Evolutionary conservation across 2,329 filamentous ascomycete genomes (phyloP).

Genomic region (Remersonia thermophila): DNA sequence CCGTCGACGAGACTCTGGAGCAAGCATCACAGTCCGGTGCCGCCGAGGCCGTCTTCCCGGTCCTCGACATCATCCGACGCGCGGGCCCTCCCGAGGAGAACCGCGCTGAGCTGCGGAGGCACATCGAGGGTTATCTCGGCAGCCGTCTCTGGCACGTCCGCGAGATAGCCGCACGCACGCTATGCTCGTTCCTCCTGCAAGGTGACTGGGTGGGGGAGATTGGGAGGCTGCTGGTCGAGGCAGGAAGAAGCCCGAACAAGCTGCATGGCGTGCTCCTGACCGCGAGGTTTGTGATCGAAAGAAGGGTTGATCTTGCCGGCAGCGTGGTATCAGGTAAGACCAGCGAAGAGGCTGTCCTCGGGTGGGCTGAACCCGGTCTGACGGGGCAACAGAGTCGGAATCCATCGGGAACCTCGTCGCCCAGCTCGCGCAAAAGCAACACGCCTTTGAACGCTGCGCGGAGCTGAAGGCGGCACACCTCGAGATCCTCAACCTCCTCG

Average conservation of each 20-base stretch:
- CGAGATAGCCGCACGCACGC: conserved; percentile 65
- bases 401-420: conserved; percentile 4
- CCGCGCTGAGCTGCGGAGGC: conserved; percentile 40
- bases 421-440: conserved; percentile 3
- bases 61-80: conserved; percentile 66
- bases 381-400: conserved; percentile 1
- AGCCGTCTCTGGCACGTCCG: conserved; percentile 70
- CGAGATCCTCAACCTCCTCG: conserved; percentile 33
- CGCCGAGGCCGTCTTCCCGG: conserved; percentile 67
- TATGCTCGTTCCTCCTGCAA: conserved; percentile 49
- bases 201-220: conserved; percentile 35
- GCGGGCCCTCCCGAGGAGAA: conserved; percentile 51
- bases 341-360: no score
- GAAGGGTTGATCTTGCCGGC: conserved; percentile 34
- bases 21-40: conserved; percentile 24
- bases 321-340: conserved; percentile 31
- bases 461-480: conserved; percentile 35
- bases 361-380: not conserved
- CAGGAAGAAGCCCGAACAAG: conserved; percentile 30
- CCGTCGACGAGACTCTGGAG: conserved; percentile 34
- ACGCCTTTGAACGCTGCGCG: conserved; percentile 18
- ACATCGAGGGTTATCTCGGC: conserved; percentile 50
- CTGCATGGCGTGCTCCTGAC: conserved; percentile 48
- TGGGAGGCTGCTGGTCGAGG: conserved; percentile 24
- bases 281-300: conserved; percentile 43